Percentiles rank a stretch among this genome's conserved stretches.
phyloP scores from a whole-genome alignment of 2,329 filamentous ascomycete species.

The Alternaria arbusti region DNA sequence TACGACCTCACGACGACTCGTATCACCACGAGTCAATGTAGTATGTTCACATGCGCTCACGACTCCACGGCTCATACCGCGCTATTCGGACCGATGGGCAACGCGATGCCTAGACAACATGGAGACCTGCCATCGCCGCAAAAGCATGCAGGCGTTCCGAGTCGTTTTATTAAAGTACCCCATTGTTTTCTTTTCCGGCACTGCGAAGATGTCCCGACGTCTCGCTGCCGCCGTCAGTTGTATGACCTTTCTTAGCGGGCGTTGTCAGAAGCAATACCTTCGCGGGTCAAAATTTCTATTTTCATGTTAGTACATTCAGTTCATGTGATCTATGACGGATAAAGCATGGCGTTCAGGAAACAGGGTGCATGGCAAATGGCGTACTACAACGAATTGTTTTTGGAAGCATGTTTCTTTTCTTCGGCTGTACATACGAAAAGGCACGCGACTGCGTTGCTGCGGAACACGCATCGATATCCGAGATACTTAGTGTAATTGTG shows the following conservation, averaged over 20 bases:
- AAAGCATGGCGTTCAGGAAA: slow-evolving; percentile 27
- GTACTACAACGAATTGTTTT: slow-evolving; percentile 14
- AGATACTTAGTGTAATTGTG: slow-evolving; percentile 18
- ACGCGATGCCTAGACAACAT: slow-evolving; percentile 3
- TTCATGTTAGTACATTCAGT: slow-evolving; percentile 31
- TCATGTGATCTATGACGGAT: slow-evolving; percentile 17
- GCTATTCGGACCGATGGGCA: slow-evolving; percentile 6
- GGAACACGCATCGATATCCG: slow-evolving; percentile 3
- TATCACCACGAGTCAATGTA: slow-evolving; percentile 20
- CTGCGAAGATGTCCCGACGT: background rate
- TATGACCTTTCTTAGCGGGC: slow-evolving; percentile 26
- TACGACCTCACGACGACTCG: slow-evolving; percentile 26
- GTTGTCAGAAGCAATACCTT: slow-evolving; percentile 34
- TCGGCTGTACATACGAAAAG: slow-evolving; percentile 5
- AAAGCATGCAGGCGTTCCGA: slow-evolving; percentile 1
- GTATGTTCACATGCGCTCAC: slow-evolving; percentile 12
- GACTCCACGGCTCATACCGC: background rate
- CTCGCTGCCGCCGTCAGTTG: slow-evolving; percentile 3
- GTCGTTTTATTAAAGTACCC: slow-evolving; percentile 9
- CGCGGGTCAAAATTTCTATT: slow-evolving; percentile 35
- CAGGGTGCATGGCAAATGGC: slow-evolving; percentile 27
- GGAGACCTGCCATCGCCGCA: background rate
- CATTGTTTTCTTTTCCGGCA: slow-evolving; percentile 13
- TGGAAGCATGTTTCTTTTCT: slow-evolving; percentile 17
- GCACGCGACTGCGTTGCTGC: slow-evolving; percentile 6